phyloP scores from a whole-genome alignment of 2,329 filamentous ascomycete genomes.

The Botryosphaeria dothidea region DNA sequence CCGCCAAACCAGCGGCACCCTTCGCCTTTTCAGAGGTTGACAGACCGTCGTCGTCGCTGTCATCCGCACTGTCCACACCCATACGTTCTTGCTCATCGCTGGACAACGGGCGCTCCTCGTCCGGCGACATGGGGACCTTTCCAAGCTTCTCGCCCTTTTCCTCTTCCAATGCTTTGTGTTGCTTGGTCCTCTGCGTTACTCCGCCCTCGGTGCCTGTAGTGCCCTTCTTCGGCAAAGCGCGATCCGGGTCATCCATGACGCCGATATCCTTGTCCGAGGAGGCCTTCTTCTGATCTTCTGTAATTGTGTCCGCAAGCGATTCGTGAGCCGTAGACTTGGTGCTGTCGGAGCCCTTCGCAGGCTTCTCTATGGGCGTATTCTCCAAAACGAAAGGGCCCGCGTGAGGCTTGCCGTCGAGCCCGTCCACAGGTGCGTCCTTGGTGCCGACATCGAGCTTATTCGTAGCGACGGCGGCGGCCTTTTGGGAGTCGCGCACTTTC shows the following conservation, averaged over 20 bases:
- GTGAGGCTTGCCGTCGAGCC: slow-evolving; percentile 84
- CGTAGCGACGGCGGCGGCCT: slow-evolving; percentile 27
- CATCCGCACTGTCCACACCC: slow-evolving; percentile 38
- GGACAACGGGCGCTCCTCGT: slow-evolving; percentile 79
- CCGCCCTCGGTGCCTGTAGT: slow-evolving; percentile 88
- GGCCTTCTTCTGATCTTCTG: slow-evolving; percentile 31
- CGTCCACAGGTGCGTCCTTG: slow-evolving; percentile 83
- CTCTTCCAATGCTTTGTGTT: slow-evolving; percentile 66
- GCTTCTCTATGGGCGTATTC: slow-evolving; percentile 34
- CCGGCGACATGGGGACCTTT: slow-evolving; percentile 80
- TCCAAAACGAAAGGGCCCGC: slow-evolving; percentile 73
- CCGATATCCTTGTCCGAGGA: slow-evolving; percentile 59
- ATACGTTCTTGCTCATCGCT: slow-evolving; percentile 78
- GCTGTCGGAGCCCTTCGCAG: slow-evolving; percentile 28
- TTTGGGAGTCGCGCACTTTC: slow-evolving; percentile 21
- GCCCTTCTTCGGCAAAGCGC: slow-evolving; percentile 75
- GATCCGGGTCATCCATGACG: slow-evolving; percentile 88
- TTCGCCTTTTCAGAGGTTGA: slow-evolving; percentile 36
- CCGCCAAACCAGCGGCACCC: slow-evolving; percentile 53
- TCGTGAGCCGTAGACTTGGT: background rate
- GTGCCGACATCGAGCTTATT: slow-evolving; percentile 50
- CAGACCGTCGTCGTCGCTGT: slow-evolving; percentile 35
- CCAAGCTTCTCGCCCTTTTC: slow-evolving; percentile 65
- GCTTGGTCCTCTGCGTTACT: slow-evolving; percentile 83
- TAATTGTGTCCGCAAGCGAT: slow-evolving; percentile 36